phyloP scores from a whole-genome alignment of 345 rosid genomes.

The Turnera subulata region DNA sequence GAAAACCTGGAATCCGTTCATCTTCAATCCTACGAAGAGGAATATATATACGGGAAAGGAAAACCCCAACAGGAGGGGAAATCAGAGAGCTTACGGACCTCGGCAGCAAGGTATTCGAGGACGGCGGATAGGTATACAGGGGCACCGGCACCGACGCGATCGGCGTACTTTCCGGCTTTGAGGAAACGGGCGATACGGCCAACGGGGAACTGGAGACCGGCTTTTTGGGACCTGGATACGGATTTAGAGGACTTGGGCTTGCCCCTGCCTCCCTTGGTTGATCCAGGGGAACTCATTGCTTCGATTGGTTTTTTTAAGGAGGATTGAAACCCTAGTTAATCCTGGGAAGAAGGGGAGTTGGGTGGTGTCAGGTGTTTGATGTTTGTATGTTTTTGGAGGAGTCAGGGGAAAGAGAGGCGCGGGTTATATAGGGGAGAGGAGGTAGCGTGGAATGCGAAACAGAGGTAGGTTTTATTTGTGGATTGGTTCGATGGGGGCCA shows the following conservation, averaged over 20 bases:
- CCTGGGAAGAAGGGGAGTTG: neutral
- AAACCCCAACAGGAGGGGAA: neutral
- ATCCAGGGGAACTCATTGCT: conserved; percentile 38
- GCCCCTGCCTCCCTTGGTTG: conserved; percentile 57
- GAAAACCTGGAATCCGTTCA: too few relatives aligned
- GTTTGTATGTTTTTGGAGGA: too few relatives aligned
- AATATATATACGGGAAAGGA: too few relatives aligned
- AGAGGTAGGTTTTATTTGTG: neutral
- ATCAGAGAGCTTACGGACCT: neutral
- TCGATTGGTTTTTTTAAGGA: neutral
- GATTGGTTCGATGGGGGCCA: neutral
- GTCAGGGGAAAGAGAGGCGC: too few relatives aligned
- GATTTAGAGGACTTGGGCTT: conserved; percentile 42
- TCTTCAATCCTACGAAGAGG: too few relatives aligned
- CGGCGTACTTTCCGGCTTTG: conserved; percentile 16
- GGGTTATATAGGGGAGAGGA: neutral
- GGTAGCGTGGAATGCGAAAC: too few relatives aligned
- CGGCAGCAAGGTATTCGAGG: conserved; percentile 13
- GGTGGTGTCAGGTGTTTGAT: neutral
- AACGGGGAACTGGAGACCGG: conserved; percentile 16
- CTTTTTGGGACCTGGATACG: conserved; percentile 10
- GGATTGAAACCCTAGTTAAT: neutral
- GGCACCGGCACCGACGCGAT: conserved; percentile 15
- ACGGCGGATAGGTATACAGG: conserved; percentile 12
- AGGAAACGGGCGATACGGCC: conserved; percentile 19